Base-by-base conservation (phyloP, 352 stramenopile genomes). In the Pythium brachiatum region DNA sequence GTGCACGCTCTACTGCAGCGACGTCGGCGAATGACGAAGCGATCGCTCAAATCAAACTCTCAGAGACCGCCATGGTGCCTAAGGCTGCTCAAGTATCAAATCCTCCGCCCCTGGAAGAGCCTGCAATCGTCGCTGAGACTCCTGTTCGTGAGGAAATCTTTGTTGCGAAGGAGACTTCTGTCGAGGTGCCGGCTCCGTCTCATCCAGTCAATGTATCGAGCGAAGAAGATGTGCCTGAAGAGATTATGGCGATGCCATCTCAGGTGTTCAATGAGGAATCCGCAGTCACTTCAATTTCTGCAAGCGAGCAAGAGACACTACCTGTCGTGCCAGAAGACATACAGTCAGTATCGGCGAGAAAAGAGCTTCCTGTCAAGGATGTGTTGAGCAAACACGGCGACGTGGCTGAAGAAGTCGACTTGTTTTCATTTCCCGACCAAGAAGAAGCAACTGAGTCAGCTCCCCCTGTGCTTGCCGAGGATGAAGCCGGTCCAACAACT, bases 41-140 rank as follows among this genome's bases (percentile, higher is more conserved):
- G 8, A 60, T 69, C 18, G 62, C 57, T 7, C 54, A 64, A 34
- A 69, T 68, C 25, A 23, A 62, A 25, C 46, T 68, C 1, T 23
- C 27, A 34, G 54, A 62, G 2, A 48, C 34, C 3, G 27, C 50
- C 26, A 26, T 15, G 6, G 29, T 36, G 18, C 29, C 58, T 26
- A 7, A 36, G 9, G 15, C 21, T 0, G 13, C 20, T 23, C 15
- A 58, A 53, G 27, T 43, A 9, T 29, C 36, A 15, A 38, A 9
- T 11, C 15, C 13, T 29, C 7, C 25, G 20, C 18, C 43, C 3
- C 29, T 18, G 11, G 23, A 52, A 7, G 20, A 27, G 4, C 20
- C 44, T 52, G 2, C 23, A 18, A 2, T 7, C 5, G 11, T 32
- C 44, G 13, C 11, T 9, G 12, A 48, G 41, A 26, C n/a, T 4